A percentile compares a stretch with the other conserved stretches of the same genome.
Conservation (phyloP, 1,139 yeast species). For the Yamadazyma jaroonii region DNA sequence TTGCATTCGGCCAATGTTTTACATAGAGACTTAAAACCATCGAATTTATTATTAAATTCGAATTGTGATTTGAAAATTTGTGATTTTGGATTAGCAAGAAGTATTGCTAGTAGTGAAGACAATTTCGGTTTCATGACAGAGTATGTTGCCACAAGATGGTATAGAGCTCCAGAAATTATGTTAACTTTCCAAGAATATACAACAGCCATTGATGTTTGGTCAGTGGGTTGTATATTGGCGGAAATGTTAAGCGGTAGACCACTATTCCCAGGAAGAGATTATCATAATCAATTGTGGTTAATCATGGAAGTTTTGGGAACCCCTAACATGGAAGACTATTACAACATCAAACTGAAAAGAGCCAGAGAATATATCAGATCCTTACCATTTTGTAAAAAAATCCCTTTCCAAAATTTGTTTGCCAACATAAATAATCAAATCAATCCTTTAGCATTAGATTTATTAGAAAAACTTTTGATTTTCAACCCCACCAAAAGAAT, state of each 20-base stretch:
- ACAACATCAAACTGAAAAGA: constrained; percentile 73
- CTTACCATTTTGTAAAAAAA: constrained; percentile 56
- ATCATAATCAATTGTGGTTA: constrained; percentile 82
- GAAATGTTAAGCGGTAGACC: constrained; percentile 89
- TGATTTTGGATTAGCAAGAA: constrained; percentile 90
- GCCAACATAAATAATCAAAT: constrained; percentile 24
- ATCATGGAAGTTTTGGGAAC: constrained; percentile 91
- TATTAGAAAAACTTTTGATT: constrained; percentile 54
- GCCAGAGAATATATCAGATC: constrained; percentile 84
- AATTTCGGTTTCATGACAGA: constrained; percentile 67
- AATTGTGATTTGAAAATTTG: constrained; percentile 93
- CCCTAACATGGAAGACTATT: constrained; percentile 78
- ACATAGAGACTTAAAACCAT: constrained; percentile 91
- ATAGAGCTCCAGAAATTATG: constrained; percentile 97
- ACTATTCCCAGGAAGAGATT: constrained; percentile 91
- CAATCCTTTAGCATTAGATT: constrained; percentile 61
- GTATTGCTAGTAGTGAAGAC: constrained; percentile 33
- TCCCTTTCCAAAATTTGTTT: constrained; percentile 42
- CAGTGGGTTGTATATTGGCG: constrained; percentile 93
- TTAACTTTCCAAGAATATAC: constrained; percentile 87
- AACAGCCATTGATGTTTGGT: constrained; percentile 95
- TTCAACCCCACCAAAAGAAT: constrained; percentile 67
- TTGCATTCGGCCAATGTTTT: constrained; percentile 89
- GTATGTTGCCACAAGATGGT: constrained; percentile 97
- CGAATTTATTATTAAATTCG: constrained; percentile 80